These are phyloP conservation scores for Fusarium sp. DNA, from an alignment of 2,329 filamentous ascomycete species.

Conservation along the genomic window DNA sequence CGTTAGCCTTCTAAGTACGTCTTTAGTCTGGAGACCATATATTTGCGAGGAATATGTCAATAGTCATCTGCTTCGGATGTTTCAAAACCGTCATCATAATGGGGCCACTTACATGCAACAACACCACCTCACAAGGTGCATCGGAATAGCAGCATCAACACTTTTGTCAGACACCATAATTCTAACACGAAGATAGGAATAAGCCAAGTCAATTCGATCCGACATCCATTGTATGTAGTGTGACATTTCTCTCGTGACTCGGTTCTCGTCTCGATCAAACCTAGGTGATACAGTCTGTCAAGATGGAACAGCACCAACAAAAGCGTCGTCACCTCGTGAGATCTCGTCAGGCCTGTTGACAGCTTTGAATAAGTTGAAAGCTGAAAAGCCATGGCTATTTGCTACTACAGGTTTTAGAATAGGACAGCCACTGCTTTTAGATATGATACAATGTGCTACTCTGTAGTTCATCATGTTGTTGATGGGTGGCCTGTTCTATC, in stretches of 20 bases:
- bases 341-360: not conserved
- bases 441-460: constrained; percentile 20
- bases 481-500: no score
- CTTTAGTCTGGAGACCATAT: not conserved
- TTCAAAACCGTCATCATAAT: no score
- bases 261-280: not conserved
- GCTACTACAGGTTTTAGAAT: not conserved
- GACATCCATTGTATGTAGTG: not conserved
- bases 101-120: no score
- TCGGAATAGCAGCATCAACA: no score
- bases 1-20: not conserved
- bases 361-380: not conserved
- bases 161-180: no score
- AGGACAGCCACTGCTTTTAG: constrained; percentile 22
- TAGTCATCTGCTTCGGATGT: not conserved
- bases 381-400: not conserved
- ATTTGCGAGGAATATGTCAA: not conserved
- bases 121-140: no score
- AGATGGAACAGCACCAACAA: constrained; percentile 9
- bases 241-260: no score
- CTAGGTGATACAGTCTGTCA: not conserved
- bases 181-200: no score
- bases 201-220: no score
- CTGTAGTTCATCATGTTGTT: no score
- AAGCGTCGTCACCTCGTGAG: constrained; percentile 10